Evolutionary conservation across 2,329 filamentous ascomycete species (phyloP), one percentile per base, ranked within the genome.

Genomic region (Colletotrichum sp.): DNA sequence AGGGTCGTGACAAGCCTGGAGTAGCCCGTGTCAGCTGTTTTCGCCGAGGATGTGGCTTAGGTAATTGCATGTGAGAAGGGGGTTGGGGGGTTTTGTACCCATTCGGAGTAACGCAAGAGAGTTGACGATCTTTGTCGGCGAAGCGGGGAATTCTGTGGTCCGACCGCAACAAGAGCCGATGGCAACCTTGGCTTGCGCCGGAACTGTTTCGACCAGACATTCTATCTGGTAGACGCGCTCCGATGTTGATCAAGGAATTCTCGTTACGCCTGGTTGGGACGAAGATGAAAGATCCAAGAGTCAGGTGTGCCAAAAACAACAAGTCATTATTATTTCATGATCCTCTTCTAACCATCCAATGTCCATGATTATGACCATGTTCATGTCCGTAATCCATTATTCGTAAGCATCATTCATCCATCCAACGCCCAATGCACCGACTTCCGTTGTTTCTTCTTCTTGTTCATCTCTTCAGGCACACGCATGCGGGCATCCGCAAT

Each of bases 401-500:
- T 61, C 70, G 28, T 75, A 64, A 64, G 28, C 25, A 39, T 64
- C 32, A 16, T 28, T 72, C 73, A 27, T 60, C 22, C 16, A 36
- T 64, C 70, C 59, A 52, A 71, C 60, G 66, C 74, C 74, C 74
- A 76, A 64, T 71, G 74, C 52, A 76, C 74, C 28, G 74, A 76
- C 32, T 76, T 76, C 25, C 67, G 61, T 4, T 63, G 22, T 25
- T 28, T 70, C 44, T 67, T 67, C 60, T 34, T 71, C 69, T 27
- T 39, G 12, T 15, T 32, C 22, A n/a, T 25, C 36, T 57, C 65
- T 28, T 52, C 63, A 55, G 66, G 36, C 63, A 63, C 71, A 25
- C 60, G 65, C 2, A 22, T 6, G n/a, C 74, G 65, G 11, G 74
- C 71, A 27, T 75, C 74, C 25, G 71, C 52, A 8, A 76, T 28